Conservation (phyloP, 768 basidiomycete genomes). For the Asterophora lycoperdoides region DNA sequence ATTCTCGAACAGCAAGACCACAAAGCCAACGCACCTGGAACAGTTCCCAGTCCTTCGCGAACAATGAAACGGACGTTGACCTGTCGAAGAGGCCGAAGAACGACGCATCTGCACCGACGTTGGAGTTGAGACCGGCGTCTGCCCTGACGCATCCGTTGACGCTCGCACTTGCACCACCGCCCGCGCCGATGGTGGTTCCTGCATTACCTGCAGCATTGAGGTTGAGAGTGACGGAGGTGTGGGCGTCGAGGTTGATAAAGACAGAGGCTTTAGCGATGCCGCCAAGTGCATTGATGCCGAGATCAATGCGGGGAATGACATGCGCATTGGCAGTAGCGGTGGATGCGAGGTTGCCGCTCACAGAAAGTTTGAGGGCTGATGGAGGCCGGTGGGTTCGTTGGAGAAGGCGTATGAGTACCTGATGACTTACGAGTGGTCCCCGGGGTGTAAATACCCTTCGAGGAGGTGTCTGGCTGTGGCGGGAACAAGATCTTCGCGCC, state of each 20-base stretch:
- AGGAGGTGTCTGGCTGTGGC: conserved; percentile 16
- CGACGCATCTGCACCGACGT: conserved; percentile 35
- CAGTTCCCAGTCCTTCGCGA: conserved; percentile 33
- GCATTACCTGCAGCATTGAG: conserved; percentile 11
- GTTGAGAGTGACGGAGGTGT: conserved; percentile 17
- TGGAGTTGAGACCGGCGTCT: conserved; percentile 31
- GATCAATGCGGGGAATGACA: conserved; percentile 42
- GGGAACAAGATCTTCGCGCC: conserved; percentile 36
- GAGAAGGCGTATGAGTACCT: background rate
- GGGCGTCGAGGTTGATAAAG: conserved; percentile 38
- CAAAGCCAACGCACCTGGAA: conserved; percentile 28
- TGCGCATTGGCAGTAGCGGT: conserved; percentile 41
- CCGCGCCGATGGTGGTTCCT: background rate
- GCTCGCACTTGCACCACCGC: background rate
- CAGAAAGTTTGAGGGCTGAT: conserved; percentile 39
- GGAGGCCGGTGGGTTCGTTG: background rate
- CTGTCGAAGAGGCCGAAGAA: conserved; percentile 40
- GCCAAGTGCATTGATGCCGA: conserved; percentile 41
- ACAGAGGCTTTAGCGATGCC: conserved; percentile 32
- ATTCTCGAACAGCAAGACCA: too few relatives aligned
- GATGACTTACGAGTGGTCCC: conserved; percentile 26
- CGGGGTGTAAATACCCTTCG: conserved; percentile 23
- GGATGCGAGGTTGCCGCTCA: conserved; percentile 33
- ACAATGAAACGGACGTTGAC: conserved; percentile 28
- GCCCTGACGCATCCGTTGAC: conserved; percentile 33